Conservation (phyloP, 371 early-diverging fungal species). For the Mortierella sp. region DNA sequence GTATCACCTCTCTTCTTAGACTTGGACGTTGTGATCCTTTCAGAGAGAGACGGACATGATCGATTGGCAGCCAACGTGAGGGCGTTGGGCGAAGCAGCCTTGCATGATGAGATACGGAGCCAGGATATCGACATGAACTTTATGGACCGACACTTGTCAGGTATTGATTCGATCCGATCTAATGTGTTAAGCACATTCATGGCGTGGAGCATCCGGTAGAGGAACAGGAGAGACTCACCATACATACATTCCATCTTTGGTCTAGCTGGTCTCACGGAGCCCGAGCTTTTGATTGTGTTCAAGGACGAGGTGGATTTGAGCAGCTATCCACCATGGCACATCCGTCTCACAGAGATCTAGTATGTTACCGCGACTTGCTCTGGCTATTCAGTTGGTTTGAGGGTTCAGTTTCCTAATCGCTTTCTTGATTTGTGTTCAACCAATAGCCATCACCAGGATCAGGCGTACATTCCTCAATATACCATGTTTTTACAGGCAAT, state of each 20-base stretch:
- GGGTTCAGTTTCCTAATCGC: neutral
- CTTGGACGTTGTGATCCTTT: conserved; percentile 43
- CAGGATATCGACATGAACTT: conserved; percentile 31
- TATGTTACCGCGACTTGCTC: conserved; percentile 31
- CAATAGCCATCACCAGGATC: conserved; percentile 49
- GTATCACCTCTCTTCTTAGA: conserved; percentile 8
- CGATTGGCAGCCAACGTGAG: conserved; percentile 31
- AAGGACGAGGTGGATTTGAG: conserved; percentile 69
- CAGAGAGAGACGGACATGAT: conserved; percentile 36
- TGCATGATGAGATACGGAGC: conserved; percentile 23
- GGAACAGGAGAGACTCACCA: no score
- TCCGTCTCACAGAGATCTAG: conserved; percentile 69
- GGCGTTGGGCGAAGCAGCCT: conserved; percentile 26
- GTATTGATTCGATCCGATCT: conserved; percentile 3
- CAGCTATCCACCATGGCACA: conserved; percentile 75
- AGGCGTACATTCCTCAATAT: conserved; percentile 53
- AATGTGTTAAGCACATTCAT: no score
- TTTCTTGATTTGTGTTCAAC: neutral
- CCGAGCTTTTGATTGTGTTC: conserved; percentile 68
- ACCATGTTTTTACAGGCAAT: conserved; percentile 57
- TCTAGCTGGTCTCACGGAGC: conserved; percentile 58
- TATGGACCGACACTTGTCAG: conserved; percentile 20
- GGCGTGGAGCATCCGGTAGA: no score
- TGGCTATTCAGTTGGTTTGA: neutral
- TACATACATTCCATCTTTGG: neutral